Evolutionary conservation across 2,329 filamentous ascomycete genomes (phyloP).

Genomic region (Aspergillus hiratsukae): DNA sequence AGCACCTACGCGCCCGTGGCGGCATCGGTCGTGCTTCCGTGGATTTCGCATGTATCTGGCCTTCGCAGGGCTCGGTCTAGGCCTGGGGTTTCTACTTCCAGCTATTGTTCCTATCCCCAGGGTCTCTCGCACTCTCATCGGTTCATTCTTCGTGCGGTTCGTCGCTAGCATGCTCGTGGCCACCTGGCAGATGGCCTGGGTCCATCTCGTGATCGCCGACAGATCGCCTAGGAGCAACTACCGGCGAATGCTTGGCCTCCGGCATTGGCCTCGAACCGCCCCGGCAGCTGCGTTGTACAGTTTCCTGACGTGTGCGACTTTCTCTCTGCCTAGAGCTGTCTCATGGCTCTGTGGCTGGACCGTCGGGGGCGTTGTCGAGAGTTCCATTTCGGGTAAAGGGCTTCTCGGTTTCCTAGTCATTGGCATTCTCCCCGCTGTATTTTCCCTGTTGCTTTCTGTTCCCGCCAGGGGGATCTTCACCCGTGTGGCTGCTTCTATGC

Average conservation of each 20-base stretch:
- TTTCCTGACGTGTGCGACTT: slow-evolving; percentile 48
- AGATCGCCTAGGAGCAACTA: slow-evolving; percentile 61
- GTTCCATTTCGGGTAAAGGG: slow-evolving; percentile 8
- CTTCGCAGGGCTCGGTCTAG: slow-evolving; percentile 35
- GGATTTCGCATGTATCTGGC: slow-evolving; percentile 54
- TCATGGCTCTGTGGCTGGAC: not conserved
- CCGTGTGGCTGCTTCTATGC: slow-evolving; percentile 81
- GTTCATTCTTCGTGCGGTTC: slow-evolving; percentile 38
- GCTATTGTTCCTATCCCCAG: slow-evolving; percentile 28
- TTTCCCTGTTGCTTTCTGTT: slow-evolving; percentile 63
- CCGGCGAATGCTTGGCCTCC: slow-evolving; percentile 63
- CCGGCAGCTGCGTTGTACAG: slow-evolving; percentile 63
- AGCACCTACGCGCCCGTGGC: slow-evolving; percentile 58
- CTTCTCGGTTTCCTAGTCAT: slow-evolving; percentile 39
- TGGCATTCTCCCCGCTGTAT: slow-evolving; percentile 14
- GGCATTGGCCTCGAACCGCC: slow-evolving; percentile 64
- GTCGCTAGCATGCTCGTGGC: slow-evolving; percentile 59
- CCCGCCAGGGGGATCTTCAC: slow-evolving; percentile 72
- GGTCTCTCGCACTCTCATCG: slow-evolving; percentile 14
- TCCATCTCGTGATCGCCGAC: slow-evolving; percentile 76
- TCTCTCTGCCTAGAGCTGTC: slow-evolving; percentile 22
- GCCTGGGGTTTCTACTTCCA: slow-evolving; percentile 42
- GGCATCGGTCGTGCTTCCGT: slow-evolving; percentile 66
- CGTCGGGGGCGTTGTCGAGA: not conserved
- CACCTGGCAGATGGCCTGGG: slow-evolving; percentile 72